These are phyloP conservation scores for Nigrospora osmanthi DNA, from an alignment of 2,329 filamentous ascomycete species.

Conservation along the genomic window DNA sequence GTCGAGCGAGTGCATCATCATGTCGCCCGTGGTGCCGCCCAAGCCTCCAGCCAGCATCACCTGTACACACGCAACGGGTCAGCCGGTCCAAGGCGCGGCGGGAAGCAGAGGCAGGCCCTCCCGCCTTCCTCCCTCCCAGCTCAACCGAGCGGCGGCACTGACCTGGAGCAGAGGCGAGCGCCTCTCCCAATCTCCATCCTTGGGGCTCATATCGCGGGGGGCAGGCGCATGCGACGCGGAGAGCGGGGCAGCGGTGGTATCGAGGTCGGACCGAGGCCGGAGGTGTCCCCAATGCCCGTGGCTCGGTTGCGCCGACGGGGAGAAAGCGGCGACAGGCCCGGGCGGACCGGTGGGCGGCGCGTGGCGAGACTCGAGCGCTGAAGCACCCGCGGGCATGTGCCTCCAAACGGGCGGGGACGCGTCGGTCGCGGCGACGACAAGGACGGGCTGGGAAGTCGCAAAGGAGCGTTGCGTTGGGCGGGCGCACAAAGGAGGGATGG, in stretches of 20 bases:
- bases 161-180: slow-evolving; percentile 59
- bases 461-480: no score
- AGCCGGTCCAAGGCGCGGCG: not conserved
- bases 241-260: not conserved
- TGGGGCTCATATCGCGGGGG: slow-evolving; percentile 19
- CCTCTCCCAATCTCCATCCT: slow-evolving; percentile 39
- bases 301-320: no score
- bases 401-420: no score
- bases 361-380: no score
- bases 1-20: slow-evolving; percentile 98
- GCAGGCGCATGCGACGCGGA: not conserved
- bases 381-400: no score
- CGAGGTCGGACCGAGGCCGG: not conserved
- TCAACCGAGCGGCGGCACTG: slow-evolving; percentile 20
- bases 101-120: not conserved
- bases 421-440: no score
- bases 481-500: no score
- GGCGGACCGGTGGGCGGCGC: no score
- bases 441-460: no score
- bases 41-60: slow-evolving; percentile 92
- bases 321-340: no score
- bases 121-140: no score
- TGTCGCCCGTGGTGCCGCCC: slow-evolving; percentile 87
- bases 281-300: no score
- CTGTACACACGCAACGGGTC: slow-evolving; percentile 34